A percentile compares a stretch with the other conserved stretches of the same genome.
phyloP scores from a whole-genome alignment of 192 early-diverging fungal genomes.

The Allomyces arbusculus region DNA sequence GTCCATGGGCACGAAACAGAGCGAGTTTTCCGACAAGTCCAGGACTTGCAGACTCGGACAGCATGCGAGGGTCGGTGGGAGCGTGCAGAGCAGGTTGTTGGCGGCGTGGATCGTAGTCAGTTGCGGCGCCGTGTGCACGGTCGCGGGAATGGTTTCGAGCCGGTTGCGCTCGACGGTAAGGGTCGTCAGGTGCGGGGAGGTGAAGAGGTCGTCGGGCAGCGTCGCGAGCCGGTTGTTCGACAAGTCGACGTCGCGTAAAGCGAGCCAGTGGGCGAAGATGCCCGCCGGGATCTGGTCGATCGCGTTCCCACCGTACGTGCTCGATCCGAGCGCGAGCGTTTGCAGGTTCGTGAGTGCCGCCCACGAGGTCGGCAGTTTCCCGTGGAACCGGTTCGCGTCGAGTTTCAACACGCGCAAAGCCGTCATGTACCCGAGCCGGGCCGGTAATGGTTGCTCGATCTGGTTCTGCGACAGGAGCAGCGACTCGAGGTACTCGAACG shows the following conservation, averaged over 20 bases:
- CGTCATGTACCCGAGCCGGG: background rate
- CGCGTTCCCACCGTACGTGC: background rate
- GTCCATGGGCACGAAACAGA: background rate
- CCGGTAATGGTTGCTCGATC: background rate
- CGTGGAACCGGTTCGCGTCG: background rate
- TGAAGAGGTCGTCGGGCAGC: background rate
- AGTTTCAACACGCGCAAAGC: background rate
- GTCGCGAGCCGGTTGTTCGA: background rate
- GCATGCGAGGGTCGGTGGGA: background rate
- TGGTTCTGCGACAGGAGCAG: background rate
- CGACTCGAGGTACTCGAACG: background rate
- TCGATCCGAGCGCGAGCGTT: background rate
- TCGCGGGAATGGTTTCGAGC: background rate
- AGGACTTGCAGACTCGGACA: background rate
- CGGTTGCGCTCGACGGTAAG: background rate
- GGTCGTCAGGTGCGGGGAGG: background rate
- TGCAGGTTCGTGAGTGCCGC: background rate
- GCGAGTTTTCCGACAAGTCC: background rate
- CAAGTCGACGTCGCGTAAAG: background rate
- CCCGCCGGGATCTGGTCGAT: background rate
- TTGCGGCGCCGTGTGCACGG: background rate
- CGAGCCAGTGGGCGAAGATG: background rate
- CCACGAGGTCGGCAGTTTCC: background rate
- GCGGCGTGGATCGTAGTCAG: background rate
- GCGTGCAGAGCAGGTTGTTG: background rate